Base-by-base conservation (phyloP, 192 early-diverging fungal genomes). In the Kickxella alabastrina region DNA sequence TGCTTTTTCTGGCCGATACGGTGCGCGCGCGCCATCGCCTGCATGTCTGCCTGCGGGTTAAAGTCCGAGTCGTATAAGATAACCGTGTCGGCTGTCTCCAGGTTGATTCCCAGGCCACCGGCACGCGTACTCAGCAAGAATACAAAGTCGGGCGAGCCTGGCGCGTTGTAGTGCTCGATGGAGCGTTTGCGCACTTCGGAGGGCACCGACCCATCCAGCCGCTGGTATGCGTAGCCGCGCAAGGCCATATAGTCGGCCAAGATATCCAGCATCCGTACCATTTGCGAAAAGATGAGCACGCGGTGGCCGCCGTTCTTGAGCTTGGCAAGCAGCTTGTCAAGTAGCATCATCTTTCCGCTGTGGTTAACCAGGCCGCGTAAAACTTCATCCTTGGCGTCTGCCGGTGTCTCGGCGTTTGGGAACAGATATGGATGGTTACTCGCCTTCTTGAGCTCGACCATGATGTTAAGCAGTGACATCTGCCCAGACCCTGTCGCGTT, bases 131-230 rank as follows among this genome's bases (percentile, higher is more conserved):
- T 92, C 15, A 99, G 80, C 61, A 99, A 68, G 67, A 98, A 99
- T 17, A 86, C 90, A 82, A 99, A 99, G 72, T 98, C 95, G 8
- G 83, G 83, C 31, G 86, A 89, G 15, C 85, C 87, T 3, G 91
- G 91, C 19, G 93, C 92, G 62, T 99, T 99, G 59, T 87, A 99
- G 49, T 95, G 92, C 60, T 99, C 97, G 57, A 99, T 98, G 2
- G 93, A 84, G 47, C 89, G 84, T 73, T 97, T 97, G 39, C 97
- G 81, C n/a, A 82, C 85, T 51, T 96, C 92, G 1, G 90, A 87
- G 6, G 79, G 78, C 43, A 92, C 87, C 29, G 88, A 88, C 0
- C 97, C 97, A 52, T 99, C 97, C 52, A 99, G 68, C 24, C 97
- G 82, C 72, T 98, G 97, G 66, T 88, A 90, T 10, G 85, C 82